Base-by-base conservation (phyloP, 805 yeast species). In the Pichia heedii region DNA sequence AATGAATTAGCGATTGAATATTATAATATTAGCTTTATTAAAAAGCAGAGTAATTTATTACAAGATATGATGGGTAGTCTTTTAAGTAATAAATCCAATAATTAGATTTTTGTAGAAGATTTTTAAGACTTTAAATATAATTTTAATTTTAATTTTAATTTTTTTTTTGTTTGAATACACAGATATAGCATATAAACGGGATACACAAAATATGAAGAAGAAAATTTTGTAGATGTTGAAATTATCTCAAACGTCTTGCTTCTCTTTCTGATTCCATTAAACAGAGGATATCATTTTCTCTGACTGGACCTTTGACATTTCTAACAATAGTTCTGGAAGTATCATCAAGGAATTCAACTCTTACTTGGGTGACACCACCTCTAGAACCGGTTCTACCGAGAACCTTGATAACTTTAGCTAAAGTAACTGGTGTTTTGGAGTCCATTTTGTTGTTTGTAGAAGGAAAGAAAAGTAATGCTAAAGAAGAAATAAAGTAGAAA, bases 351-450 rank as follows among this genome's bases (percentile, higher is more conserved):
- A 86, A 87, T 75, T 86, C 95, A 67, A 86, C 96, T 74, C 96
- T 86, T 74, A 87, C 96, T 76, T 86, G 96, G 76, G 95, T 86
- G 74, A 86, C 96, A 80, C 96, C 96, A 84, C 97, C 97, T 79
- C 97, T 90, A 72, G 98, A 90, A 72, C 98, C 98, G 83, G 98
- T 90, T 78, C 98, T 90, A 73, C 97, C 97, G 75, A 90, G 81
- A 73, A 90, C 97, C 80, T 90, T 93, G 76, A 87, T 87, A 70
- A 90, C 98, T 81, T 90, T 90, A 71, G 97, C 98, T 75, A 90
- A 86, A 79, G 96, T 93, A 67, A 90, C 97, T 70, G 96, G 96
- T 73, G 86, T 80, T 74, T 81, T 76, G 56, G 77, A 67, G 64
- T 73, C 79, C 79, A 68, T 40, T 38, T 8, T 27, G 9, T 27